Base-by-base conservation (phyloP, 352 stramenopile species). In the Phytopythium chamaehyphon region DNA sequence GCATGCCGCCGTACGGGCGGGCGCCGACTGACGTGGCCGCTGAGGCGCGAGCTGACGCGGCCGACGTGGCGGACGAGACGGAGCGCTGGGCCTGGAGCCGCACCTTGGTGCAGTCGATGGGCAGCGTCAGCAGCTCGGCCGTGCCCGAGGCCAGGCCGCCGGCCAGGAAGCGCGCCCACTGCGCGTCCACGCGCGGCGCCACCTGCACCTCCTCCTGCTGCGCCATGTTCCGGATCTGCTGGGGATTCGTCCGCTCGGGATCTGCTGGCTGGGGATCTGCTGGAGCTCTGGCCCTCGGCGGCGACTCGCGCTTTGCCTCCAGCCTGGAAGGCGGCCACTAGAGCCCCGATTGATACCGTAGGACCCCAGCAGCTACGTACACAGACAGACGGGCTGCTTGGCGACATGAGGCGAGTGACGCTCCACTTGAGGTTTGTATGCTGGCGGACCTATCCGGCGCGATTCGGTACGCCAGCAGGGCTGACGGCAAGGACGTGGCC, bases 101-200 rank as follows among this genome's bases (percentile, higher is more conserved):
- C 47, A 92, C 80, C 58, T 95, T 95, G 43, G 81, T 89, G 65
- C 83, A 90, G 64, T 95, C 85, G 52, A 93, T 89, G 12, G 85
- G 85, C 47, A 95, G 57, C 50, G 85, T 95, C 31, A 86, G 64
- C 47, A 93, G 59, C 59, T 95, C 85, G 7, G 85, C 84, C 6
- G 79, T 86, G 23, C 64, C 80, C 0, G 82, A 86, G 18, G 80
- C 82, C 15, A 82, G 53, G 1, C 78, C 83, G 39, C 83, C 80
- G 3, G 81, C 76, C 18, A 89, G 21, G 54, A 94, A 91, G 26
- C 83, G 81, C 51, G 76, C 73, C 66, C 61, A 77, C 55, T 89
- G 76, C 45, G 79, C 53, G 36, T 90, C 76, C 16, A 86, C 65
- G 42, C 46, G 48, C n/a, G 64, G 40, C 46, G 73, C 64, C 40